Evolutionary conservation across 768 basidiomycete species (phyloP).

Genomic region (Xerocomellus intermedius): DNA sequence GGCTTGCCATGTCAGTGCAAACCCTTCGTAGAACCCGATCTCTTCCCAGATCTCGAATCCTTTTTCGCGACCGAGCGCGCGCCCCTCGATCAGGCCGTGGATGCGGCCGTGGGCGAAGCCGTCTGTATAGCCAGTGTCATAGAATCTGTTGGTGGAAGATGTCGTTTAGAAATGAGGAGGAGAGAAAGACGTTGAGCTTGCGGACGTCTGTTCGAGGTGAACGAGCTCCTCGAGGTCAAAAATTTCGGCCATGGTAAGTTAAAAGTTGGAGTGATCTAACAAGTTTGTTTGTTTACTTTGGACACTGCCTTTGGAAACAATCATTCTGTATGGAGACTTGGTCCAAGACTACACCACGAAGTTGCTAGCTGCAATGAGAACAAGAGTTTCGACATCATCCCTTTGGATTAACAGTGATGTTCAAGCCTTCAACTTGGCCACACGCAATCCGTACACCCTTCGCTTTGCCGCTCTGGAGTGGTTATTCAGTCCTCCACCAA

Average conservation of each 20-base stretch:
- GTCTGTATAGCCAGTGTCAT: slow-evolving; percentile 69
- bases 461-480: slow-evolving; percentile 4
- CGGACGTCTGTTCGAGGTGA: slow-evolving; percentile 63
- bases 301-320: no score
- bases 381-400: not conserved
- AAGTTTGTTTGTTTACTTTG: not conserved
- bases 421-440: slow-evolving; percentile 5
- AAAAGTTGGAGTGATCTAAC: not conserved
- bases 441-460: slow-evolving; percentile 1
- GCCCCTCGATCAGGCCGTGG: slow-evolving; percentile 89
- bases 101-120: slow-evolving; percentile 84
- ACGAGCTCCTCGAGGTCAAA: slow-evolving; percentile 62
- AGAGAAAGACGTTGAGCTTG: not conserved
- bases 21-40: slow-evolving; percentile 89
- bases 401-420: not conserved
- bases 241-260: slow-evolving; percentile 16
- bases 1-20: slow-evolving; percentile 67
- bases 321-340: no score
- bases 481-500: slow-evolving; percentile 8
- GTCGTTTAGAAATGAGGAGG: not conserved
- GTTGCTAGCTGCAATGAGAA: not conserved
- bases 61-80: slow-evolving; percentile 84
- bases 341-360: not conserved
- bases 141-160: slow-evolving; percentile 55
- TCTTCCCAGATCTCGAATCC: slow-evolving; percentile 98